Base-by-base conservation (phyloP, 208 protist species). In the Acanthamoeba castellanii region DNA sequence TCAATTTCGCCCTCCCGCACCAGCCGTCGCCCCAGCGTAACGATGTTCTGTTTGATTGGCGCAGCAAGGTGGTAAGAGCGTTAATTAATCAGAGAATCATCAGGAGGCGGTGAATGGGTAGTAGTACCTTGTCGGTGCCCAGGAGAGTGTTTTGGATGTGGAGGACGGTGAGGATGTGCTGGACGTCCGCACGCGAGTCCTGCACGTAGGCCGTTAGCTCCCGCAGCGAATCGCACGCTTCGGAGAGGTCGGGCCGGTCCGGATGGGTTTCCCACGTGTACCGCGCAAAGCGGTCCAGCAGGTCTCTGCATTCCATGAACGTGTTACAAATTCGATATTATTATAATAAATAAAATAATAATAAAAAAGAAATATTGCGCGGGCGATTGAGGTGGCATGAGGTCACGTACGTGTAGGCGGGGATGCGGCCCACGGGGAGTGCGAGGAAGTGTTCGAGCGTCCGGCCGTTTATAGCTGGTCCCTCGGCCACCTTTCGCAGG, bases 131-230 rank as follows among this genome's bases (percentile, higher is more conserved):
- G 34, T 92, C 59, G 0, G 85, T 92, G 85, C 64, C 64, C 11
- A 74, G 34, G 32, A 92, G 85, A 27, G 85, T 34, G 45, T 64
- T 92, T 32, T 92, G 85, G 55, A 92, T 72, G 22, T 92, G 55
- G 55, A 92, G 85, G 7, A 92, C 85, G 55, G 55, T 74, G 59
- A 92, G 85, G 45, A 92, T 92, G 85, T 92, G 11, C 30, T 92
- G 32, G 25, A 92, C 85, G 27, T 92, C 85, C 14, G 85, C 64
- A 20, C 64, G 85, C 32, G 85, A 92, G n/a, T 92, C 85, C 45
- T 66, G 59, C 11, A 92, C 85, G 57, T 92, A 92, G 85, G 85
- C n/a, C 25, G 85, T 74, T 5, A 92, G 27, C 34, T 92, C 85
- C 32, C 59, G 55, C 20, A 92, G 55, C 59, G 85, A 66, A 2